phyloP scores from a whole-genome alignment of 305 asterid species.

The Withania somnifera region DNA sequence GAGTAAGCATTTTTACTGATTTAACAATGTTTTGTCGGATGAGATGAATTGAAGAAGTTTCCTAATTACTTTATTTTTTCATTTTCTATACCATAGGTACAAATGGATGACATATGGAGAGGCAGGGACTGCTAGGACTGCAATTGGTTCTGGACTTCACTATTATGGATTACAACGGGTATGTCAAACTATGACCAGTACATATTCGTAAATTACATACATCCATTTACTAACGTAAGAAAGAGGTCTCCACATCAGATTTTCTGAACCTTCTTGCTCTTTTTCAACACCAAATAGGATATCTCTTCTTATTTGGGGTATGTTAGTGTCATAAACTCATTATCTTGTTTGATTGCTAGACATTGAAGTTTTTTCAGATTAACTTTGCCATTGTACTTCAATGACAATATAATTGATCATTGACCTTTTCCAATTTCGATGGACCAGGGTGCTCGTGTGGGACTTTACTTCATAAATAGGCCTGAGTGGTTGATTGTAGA shows the following conservation, averaged over 20 bases:
- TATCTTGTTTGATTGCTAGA: neutral
- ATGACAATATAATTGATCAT: neutral
- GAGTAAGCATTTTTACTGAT: constrained; percentile 49
- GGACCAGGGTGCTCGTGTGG: constrained; percentile 78
- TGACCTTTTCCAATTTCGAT: constrained; percentile 13
- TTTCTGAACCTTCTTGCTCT: neutral
- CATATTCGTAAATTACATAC: neutral
- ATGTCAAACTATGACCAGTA: constrained; percentile 14
- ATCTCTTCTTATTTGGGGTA: neutral
- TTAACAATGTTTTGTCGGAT: neutral
- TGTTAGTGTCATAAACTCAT: neutral
- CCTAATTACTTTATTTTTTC: neutral
- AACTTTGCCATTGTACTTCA: neutral
- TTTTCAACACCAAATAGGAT: neutral
- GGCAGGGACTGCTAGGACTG: constrained; percentile 74
- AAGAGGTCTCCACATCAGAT: neutral
- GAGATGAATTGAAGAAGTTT: neutral
- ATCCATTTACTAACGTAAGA: neutral
- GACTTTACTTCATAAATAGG: constrained; percentile 79
- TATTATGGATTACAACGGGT: constrained; percentile 66
- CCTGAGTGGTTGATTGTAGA: constrained; percentile 94
- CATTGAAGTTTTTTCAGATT: neutral
- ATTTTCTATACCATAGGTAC: constrained; percentile 38
- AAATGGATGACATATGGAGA: constrained; percentile 99
- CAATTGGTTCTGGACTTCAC: constrained; percentile 80